These are phyloP conservation scores for Aspergillus leporis DNA, from an alignment of 495 filamentous ascomycete species.

Conservation along the genomic window DNA sequence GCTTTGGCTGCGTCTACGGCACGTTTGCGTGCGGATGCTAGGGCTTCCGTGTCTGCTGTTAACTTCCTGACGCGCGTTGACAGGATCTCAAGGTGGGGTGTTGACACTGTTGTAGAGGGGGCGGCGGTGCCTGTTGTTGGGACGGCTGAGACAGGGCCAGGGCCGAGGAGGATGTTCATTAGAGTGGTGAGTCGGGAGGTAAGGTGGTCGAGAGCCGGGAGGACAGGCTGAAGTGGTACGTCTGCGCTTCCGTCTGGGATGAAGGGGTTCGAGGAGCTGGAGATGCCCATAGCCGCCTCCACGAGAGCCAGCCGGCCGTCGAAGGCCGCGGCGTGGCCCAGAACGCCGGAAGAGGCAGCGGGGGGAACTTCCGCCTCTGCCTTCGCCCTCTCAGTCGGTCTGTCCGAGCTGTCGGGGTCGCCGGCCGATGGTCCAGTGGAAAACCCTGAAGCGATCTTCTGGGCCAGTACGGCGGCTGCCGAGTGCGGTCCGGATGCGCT, in stretches of 20 bases:
- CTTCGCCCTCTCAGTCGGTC: constrained; percentile 7
- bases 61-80: constrained; percentile 71
- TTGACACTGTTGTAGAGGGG: constrained; percentile 31
- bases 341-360: constrained; percentile 57
- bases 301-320: constrained; percentile 75
- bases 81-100: constrained; percentile 66
- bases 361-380: constrained; percentile 44
- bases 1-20: constrained; percentile 69
- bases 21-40: constrained; percentile 69
- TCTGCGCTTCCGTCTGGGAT: constrained; percentile 57
- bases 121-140: constrained; percentile 21
- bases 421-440: constrained; percentile 9
- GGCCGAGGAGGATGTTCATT: constrained; percentile 44
- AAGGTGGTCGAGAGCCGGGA: constrained; percentile 72
- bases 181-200: constrained; percentile 45
- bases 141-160: constrained; percentile 32
- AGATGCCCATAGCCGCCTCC: constrained; percentile 80
- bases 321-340: constrained; percentile 84
- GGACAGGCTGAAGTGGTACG: constrained; percentile 71
- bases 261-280: constrained; percentile 64
- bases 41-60: constrained; percentile 74
- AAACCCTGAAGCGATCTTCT: constrained; percentile 29
- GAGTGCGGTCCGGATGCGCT: constrained; percentile 31
- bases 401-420: constrained; percentile 3
- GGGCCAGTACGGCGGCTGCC: constrained; percentile 36